Conservation (phyloP, 2,329 filamentous ascomycete genomes). For the Arthroderma uncinatum region DNA sequence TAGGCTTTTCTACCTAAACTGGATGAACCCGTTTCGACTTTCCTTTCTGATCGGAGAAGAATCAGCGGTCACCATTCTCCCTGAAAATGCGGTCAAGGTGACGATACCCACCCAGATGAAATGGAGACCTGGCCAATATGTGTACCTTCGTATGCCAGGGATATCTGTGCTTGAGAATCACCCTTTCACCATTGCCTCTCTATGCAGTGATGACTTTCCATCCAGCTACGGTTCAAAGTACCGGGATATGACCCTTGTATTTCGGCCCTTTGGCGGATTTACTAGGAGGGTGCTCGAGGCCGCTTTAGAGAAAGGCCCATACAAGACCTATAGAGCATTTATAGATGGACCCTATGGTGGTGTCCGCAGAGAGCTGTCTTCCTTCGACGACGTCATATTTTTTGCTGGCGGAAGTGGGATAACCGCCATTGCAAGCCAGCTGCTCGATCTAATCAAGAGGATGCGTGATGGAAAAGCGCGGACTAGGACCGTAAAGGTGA, state of each 20-base stretch:
- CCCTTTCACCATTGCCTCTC: conserved; percentile 85
- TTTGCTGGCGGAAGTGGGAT: conserved; percentile 92
- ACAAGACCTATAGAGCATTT: conserved; percentile 84
- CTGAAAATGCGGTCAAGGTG: conserved; percentile 89
- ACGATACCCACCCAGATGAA: conserved; percentile 86
- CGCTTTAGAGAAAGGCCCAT: conserved; percentile 73
- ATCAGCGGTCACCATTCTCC: conserved; percentile 76
- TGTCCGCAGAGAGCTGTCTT: conserved; percentile 78
- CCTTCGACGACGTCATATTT: conserved; percentile 86
- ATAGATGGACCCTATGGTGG: conserved; percentile 91
- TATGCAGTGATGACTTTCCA: conserved; percentile 87
- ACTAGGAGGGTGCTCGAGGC: conserved; percentile 75
- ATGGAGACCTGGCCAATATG: conserved; percentile 89
- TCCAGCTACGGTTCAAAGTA: conserved; percentile 83
- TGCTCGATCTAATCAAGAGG: conserved; percentile 87
- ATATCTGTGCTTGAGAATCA: conserved; percentile 88
- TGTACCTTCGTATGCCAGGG: conserved; percentile 87
- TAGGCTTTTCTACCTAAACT: conserved; percentile 79
- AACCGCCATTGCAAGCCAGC: conserved; percentile 81
- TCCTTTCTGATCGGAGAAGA: conserved; percentile 85
- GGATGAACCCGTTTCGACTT: conserved; percentile 66
- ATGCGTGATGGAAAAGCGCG: conserved; percentile 93
- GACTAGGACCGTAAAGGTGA: conserved; percentile 76
- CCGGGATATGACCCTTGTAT: conserved; percentile 79
- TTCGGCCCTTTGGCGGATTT: conserved; percentile 84